Evolutionary conservation across 192 early-diverging fungal genomes (phyloP).

Genomic region (Backusella morwellensis): DNA sequence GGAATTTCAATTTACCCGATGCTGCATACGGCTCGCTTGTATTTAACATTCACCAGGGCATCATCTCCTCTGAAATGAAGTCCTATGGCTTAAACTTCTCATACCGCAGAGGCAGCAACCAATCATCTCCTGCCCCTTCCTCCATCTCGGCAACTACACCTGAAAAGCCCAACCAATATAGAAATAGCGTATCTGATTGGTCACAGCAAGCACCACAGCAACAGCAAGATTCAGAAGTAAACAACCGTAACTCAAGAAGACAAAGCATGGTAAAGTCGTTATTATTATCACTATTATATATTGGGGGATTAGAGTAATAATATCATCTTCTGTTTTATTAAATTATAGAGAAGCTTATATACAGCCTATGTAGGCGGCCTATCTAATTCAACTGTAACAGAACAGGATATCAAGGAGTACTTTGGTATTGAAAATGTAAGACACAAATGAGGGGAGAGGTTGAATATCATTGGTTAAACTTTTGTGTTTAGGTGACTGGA

Average conservation of each 20-base stretch:
- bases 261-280: not conserved
- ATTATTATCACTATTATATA: too few relatives aligned
- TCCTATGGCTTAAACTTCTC: slow-evolving; percentile 62
- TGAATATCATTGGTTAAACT: not conserved
- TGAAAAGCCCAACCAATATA: slow-evolving; percentile 26
- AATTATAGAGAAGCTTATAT: slow-evolving; percentile 23
- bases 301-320: too few relatives aligned
- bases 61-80: slow-evolving; percentile 52
- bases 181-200: slow-evolving; percentile 9
- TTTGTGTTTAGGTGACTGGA: slow-evolving; percentile 19
- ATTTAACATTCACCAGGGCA: slow-evolving; percentile 49
- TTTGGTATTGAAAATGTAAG: slow-evolving; percentile 40
- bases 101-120: slow-evolving; percentile 43
- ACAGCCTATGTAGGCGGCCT: slow-evolving; percentile 35
- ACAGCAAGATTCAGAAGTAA: not conserved
- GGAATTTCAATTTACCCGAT: slow-evolving; percentile 65
- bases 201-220: not conserved
- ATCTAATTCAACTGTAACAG: slow-evolving; percentile 26
- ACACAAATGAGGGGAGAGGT: not conserved
- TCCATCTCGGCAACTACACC: not conserved
- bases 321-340: not conserved
- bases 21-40: slow-evolving; percentile 52
- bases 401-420: slow-evolving; percentile 33
- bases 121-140: slow-evolving; percentile 14
- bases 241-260: slow-evolving; percentile 9